phyloP scores from a whole-genome alignment of 108 stramenopile species.

The Pseudonitzschia delicatissima region DNA sequence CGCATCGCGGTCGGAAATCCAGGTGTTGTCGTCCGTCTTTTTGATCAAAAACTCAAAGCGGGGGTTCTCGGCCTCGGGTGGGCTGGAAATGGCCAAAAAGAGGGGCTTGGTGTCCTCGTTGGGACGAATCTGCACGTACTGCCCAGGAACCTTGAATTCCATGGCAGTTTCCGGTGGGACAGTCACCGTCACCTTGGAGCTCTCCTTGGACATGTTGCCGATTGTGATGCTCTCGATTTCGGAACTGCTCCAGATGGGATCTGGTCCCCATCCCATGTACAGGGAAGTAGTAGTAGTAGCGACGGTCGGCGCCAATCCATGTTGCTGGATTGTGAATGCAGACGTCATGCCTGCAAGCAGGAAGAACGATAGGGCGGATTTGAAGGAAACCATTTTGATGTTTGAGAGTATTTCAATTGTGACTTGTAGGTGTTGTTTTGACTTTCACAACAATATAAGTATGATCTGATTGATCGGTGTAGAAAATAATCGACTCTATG shows the following conservation, averaged over 20 bases:
- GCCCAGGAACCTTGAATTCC: constrained; percentile 70
- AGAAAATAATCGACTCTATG: no score
- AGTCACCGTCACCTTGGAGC: constrained; percentile 47
- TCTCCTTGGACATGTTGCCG: constrained; percentile 68
- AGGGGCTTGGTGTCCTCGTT: constrained; percentile 65
- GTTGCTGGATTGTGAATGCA: neutral
- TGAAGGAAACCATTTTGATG: constrained; percentile 3
- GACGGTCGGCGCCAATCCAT: neutral
- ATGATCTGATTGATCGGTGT: no score
- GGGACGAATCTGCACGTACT: constrained; percentile 74
- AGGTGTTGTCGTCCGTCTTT: constrained; percentile 77
- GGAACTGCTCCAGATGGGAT: constrained; percentile 71
- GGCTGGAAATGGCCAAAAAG: constrained; percentile 81
- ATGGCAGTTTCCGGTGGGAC: constrained; percentile 54
- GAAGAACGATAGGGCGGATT: neutral
- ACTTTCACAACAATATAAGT: no score
- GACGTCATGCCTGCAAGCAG: constrained; percentile 4
- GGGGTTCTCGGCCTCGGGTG: constrained; percentile 50
- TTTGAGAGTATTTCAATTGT: no score
- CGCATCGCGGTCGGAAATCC: constrained; percentile 58
- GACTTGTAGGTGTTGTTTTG: no score
- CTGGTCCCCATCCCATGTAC: constrained; percentile 88
- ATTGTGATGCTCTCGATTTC: constrained; percentile 32
- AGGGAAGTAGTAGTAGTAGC: constrained; percentile 26
- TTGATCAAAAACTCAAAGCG: constrained; percentile 89